Evolutionary conservation across 2,329 filamentous ascomycete species (phyloP), one percentile per base, ranked within the genome.

Genomic region (Aureobasidium sp.): DNA sequence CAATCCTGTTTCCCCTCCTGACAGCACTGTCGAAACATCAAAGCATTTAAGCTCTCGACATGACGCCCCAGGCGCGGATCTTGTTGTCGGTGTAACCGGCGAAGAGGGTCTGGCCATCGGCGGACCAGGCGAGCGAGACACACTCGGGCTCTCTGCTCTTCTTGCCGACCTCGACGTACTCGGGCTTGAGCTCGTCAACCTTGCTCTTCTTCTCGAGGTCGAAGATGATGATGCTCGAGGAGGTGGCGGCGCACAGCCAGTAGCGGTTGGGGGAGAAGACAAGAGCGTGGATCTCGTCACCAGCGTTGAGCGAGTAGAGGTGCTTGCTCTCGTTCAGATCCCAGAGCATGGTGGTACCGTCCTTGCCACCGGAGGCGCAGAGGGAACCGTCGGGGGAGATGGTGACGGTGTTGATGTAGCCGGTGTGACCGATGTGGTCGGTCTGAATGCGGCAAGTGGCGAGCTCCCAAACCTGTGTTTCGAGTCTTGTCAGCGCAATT

Each of bases 131-230:
- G 81, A 99, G 84, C 77, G 85, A 90, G 74, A 99, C 87, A 79
- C 93, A 97, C 87, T 97, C 93, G 72, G 94, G 94, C 81, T 96
- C 93, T 77, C 92, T 87, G 86, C 88, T 91, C 90, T 97, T 97
- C 90, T 96, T 96, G 83, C 92, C 90, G 77, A 91, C 88, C 77
- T 91, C 85, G 75, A 91, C 84, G 84, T 94, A 95, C 79, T 99
- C 94, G 70, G 93, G 93, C 88, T 95, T 96, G 79, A 99, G 87
- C 87, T 97, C 94, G 74, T 97, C 93, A 75, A 97, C 93, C 89
- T 96, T 97, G 88, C 88, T 95, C 92, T 99, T 99, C 92, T 99
- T 99, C 90, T 99, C 94, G 71, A 99, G 87, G 76, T 99, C 94
- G 83, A 99, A 99, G 85, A 99, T 97, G 86, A 96, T 96, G 86